Percentiles rank a stretch among this genome's conserved stretches.
Evolutionary conservation across 1,284 basidiomycete genomes (phyloP).

Genomic region (Ganoderma leucocontextum): DNA sequence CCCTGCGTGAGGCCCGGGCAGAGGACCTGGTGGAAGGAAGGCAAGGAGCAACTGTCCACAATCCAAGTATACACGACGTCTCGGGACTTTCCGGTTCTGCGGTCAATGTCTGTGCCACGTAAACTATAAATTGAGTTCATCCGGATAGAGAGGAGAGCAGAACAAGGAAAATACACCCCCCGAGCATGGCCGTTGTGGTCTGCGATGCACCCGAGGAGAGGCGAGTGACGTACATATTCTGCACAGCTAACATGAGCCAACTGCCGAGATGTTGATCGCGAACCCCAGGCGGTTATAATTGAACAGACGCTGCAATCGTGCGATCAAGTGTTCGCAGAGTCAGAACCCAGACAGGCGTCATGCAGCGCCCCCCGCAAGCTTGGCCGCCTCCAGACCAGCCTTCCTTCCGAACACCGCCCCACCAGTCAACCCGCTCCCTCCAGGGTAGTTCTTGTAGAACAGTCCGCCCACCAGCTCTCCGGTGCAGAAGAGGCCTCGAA

Average conservation of each 20-base stretch:
- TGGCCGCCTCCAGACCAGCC: slow-evolving; percentile 52
- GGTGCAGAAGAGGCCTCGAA: slow-evolving; percentile 66
- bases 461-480: slow-evolving; percentile 74
- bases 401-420: slow-evolving; percentile 73
- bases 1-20: background rate
- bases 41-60: background rate
- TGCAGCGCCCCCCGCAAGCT: background rate
- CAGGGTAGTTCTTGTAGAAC: slow-evolving; percentile 71
- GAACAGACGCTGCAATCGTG: slow-evolving; percentile 3
- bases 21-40: slow-evolving; percentile 9
- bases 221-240: background rate
- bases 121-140: slow-evolving; percentile 6
- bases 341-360: background rate
- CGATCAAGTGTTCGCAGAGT: background rate
- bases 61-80: slow-evolving; percentile 4
- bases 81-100: slow-evolving; percentile 4
- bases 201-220: slow-evolving; percentile 1
- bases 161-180: background rate
- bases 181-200: background rate
- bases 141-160: background rate
- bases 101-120: background rate
- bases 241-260: background rate
- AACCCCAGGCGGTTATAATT: background rate
- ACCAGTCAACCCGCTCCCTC: slow-evolving; percentile 71
- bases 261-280: background rate